Base-by-base conservation (phyloP, 2,329 filamentous ascomycete genomes). In the Biscogniauxia mediterranea region DNA sequence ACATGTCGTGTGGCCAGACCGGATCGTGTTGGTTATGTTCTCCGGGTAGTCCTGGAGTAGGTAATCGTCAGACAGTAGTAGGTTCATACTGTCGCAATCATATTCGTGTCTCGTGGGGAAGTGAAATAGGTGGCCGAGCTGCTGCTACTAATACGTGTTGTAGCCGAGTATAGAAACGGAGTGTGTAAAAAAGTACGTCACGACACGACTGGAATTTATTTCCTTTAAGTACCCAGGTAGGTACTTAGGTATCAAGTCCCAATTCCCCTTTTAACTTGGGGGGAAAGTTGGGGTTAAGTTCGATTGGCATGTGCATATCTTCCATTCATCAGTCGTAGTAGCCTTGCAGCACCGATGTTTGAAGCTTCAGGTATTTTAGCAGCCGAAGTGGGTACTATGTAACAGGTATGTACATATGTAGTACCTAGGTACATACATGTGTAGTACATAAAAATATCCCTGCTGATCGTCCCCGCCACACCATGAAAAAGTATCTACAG, bases 31-130 rank as follows among this genome's bases (percentile, higher is more conserved):
- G 38, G 91, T 93, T 67, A 97, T 89, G 64, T 91, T 88, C 73
- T 97, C 93, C 58, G 94, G 93, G 74, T 95, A 96, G 79, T 97
- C 93, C 77, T 88, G 86, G 17, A 87, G 80, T 42, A 89, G 81
- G 71, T 85, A 86, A 66, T 87, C 85, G 74, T 87, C 85, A 49
- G 84, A 86, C 5, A 87, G 78, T 20, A 87, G 74, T 8, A 87
- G 74, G 67, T 87, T 87, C 85, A 87, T 87, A 56, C 65, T 71
- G 66, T 59, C 62, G 52, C 8, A 50, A 54, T 66, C 66, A 69
- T 70, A 32, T 64, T 57, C 50, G 51, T 52, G 38, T 46, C 13
- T 46, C 38, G 38, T 46, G 38, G 38, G 38, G 38, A n/a, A n/a
- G 38, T 32, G 28, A 32, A 32, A 9, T 32, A 32, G 28, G 11